Evolutionary conservation across 2,329 filamentous ascomycete genomes (phyloP).

Genomic region (Mollisiaceae sp.): DNA sequence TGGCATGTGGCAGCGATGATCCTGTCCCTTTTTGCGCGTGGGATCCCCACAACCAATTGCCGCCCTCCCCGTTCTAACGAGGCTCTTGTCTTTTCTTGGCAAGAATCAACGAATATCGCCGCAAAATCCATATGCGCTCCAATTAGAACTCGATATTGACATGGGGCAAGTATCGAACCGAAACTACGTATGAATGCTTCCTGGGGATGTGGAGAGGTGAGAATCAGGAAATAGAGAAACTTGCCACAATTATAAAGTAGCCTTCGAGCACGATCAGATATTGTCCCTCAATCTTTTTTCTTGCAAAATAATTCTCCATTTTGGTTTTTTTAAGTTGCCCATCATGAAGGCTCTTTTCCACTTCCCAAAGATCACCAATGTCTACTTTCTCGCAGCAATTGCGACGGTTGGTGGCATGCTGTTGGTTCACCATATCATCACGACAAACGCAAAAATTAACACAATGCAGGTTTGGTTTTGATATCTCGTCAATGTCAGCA

Average conservation of each 20-base stretch:
- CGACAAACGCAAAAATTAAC: not conserved
- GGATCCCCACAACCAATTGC: not conserved
- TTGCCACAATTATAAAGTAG: not conserved
- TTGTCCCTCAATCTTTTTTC: not conserved
- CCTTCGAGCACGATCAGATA: too few species aligned
- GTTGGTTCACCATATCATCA: conserved; percentile 19
- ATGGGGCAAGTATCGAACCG: not conserved
- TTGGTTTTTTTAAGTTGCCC: not conserved
- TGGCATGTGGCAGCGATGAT: not conserved
- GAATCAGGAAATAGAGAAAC: not conserved
- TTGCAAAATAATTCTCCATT: not conserved
- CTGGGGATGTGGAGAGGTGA: conserved; percentile 1
- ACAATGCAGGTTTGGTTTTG: conserved; percentile 53
- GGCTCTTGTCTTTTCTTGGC: not conserved
- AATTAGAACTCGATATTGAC: not conserved
- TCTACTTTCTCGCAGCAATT: conserved; percentile 4
- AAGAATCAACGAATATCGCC: not conserved
- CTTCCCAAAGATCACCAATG: conserved; percentile 2
- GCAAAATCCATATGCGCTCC: not conserved
- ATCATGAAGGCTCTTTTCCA: conserved; percentile 3
- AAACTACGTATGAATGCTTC: not conserved
- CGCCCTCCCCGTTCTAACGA: not conserved
- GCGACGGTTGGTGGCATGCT: conserved; percentile 5
- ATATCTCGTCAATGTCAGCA: conserved; percentile 60
- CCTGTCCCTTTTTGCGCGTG: not conserved